Percentiles rank a stretch among this genome's conserved stretches.
Conservation (phyloP, 768 basidiomycete genomes). For the Xerocomellus chrysenteron region DNA sequence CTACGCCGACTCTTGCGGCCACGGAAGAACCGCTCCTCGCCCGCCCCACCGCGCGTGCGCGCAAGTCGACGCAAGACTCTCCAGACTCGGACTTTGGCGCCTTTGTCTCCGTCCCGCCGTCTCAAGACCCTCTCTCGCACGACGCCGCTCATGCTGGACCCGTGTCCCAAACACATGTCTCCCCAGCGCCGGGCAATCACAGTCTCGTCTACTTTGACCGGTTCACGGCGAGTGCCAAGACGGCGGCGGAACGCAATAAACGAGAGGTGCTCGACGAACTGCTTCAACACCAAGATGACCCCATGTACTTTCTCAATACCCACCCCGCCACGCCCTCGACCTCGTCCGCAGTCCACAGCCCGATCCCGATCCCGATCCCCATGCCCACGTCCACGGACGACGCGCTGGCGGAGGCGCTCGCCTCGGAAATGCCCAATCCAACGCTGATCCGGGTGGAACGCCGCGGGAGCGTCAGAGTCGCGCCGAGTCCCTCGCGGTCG, state of each 20-base stretch:
- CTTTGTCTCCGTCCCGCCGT: conserved; percentile 55
- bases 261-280: conserved; percentile 62
- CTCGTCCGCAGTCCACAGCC: conserved; percentile 17
- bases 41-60: background rate
- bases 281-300: conserved; percentile 66
- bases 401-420: conserved; percentile 38
- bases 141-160: background rate
- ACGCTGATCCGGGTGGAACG: conserved; percentile 3
- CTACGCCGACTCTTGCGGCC: conserved; percentile 15
- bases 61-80: conserved; percentile 22
- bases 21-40: background rate
- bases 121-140: conserved; percentile 45
- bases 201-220: conserved; percentile 58
- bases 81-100: conserved; percentile 58
- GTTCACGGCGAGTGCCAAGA: conserved; percentile 57
- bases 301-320: conserved; percentile 55
- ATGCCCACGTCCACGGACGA: conserved; percentile 35
- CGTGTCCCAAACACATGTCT: too few relatives aligned
- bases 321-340: conserved; percentile 2
- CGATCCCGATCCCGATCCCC: conserved; percentile 30
- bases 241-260: conserved; percentile 50
- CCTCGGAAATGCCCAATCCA: conserved; percentile 27
- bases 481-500: conserved; percentile 2
- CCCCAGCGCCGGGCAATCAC: conserved; percentile 1
- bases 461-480: conserved; percentile 14